Conservation (phyloP, 768 basidiomycete species). For the Suillus luteus region DNA sequence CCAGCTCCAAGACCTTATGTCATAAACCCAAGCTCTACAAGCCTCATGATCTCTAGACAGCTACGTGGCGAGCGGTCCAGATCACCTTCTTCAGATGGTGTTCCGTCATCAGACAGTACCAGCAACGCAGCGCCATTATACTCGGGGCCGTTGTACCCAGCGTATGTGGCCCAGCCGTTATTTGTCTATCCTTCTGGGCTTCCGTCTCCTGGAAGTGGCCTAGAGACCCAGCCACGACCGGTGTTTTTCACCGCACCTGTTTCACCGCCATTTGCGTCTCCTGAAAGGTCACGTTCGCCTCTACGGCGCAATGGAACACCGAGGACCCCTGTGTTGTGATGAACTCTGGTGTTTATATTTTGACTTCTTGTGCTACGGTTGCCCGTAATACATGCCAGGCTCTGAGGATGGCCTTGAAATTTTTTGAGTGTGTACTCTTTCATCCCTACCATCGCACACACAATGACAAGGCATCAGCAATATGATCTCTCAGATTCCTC, state of each 20-base stretch:
- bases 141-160: slow-evolving; percentile 22
- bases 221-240: slow-evolving; percentile 2
- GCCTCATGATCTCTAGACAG: slow-evolving; percentile 30
- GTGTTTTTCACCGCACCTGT: slow-evolving; percentile 8
- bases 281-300: slow-evolving; percentile 8
- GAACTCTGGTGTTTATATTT: background rate
- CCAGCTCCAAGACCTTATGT: slow-evolving; percentile 30
- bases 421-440: background rate
- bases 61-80: slow-evolving; percentile 20
- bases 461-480: background rate
- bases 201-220: slow-evolving; percentile 28
- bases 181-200: slow-evolving; percentile 33
- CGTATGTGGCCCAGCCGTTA: slow-evolving; percentile 33
- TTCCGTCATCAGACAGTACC: slow-evolving; percentile 34
- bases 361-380: background rate
- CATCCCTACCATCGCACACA: background rate
- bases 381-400: background rate
- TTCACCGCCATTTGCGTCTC: background rate
- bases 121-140: slow-evolving; percentile 22
- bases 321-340: slow-evolving; percentile 4
- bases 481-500: background rate
- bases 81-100: slow-evolving; percentile 34
- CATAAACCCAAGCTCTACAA: slow-evolving; percentile 31
- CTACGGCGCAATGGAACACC: slow-evolving; percentile 2
- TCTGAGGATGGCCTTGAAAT: background rate